These are phyloP conservation scores for Chaetomiaceae sp. DNA, from an alignment of 2,329 filamentous ascomycete genomes.

Conservation along the genomic window DNA sequence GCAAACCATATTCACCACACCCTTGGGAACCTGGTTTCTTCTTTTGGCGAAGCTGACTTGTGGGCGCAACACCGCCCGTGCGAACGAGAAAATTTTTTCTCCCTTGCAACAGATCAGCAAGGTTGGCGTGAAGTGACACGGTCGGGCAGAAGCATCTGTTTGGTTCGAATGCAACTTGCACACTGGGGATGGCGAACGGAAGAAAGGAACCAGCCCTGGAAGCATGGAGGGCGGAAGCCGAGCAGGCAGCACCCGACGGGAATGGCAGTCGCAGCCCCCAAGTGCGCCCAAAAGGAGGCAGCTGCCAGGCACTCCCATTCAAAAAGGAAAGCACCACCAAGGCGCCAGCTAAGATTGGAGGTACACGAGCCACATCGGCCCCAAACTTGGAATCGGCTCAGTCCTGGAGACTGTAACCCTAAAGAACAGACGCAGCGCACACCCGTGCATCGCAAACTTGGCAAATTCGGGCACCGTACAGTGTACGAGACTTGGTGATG, in stretches of 20 bases:
- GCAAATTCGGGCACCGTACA: no score
- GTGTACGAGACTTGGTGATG: no score
- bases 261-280: background rate
- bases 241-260: background rate
- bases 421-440: background rate
- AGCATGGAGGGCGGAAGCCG: no score
- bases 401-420: background rate
- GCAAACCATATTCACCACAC: background rate
- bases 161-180: no score
- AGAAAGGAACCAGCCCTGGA: no score
- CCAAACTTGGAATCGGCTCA: constrained; percentile 3
- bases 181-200: no score
- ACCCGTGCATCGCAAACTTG: no score
- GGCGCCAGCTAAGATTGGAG: constrained; percentile 11
- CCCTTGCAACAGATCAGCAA: constrained; percentile 4
- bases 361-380: constrained; percentile 14
- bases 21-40: constrained; percentile 1
- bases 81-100: background rate
- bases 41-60: constrained; percentile 1
- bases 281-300: background rate
- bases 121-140: no score
- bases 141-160: no score
- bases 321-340: constrained; percentile 14
- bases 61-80: background rate
- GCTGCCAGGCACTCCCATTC: background rate